Base-by-base conservation (phyloP, 2,329 filamentous ascomycete genomes). In the Trichoderma polysporum region DNA sequence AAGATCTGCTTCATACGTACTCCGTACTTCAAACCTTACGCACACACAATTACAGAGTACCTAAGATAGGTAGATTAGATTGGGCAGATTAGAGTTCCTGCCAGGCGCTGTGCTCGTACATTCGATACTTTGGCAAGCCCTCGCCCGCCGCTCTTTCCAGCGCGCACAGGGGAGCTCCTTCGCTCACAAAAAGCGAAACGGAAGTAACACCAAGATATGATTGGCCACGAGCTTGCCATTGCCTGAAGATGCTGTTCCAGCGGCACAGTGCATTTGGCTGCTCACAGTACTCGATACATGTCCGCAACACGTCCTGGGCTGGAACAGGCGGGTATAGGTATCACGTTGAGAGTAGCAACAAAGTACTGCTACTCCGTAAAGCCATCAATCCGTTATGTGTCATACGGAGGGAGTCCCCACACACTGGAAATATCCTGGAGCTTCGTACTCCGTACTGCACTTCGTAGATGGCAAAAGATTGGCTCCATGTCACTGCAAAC, bases 61-160 rank as follows among this genome's bases (percentile, higher is more conserved):
- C n/a, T n/a, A n/a, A n/a, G n/a, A n/a, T n/a, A n/a, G n/a, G n/a
- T n/a, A n/a, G n/a, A 9, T 19, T 45, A 22, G n/a, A 45, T 19
- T 22, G n/a, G n/a, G n/a, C n/a, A 25, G 15, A 17, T 33, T 47
- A 29, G 35, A 25, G 17, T 59, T 29, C 31, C 9, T 19, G 8
- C 57, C n/a, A n/a, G n/a, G n/a, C n/a, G n/a, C n/a, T n/a, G n/a
- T n/a, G n/a, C n/a, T n/a, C n/a, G n/a, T n/a, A n/a, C n/a, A n/a
- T n/a, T n/a, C n/a, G n/a, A 50, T 29, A 13, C 25, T 29, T 12
- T 60, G 41, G 57, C 37, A 39, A 50, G 47, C 25, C 47, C 12
- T 39, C 39, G 39, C 39, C 41, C 39, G 47, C 45, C 64, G 64
- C 57, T 45, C 12, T 54, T 60, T 66, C 33, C 64, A 66, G 64